A percentile compares a stretch with the other conserved stretches of the same genome.
Conservation (phyloP, 2,329 filamentous ascomycete species). For the Sphaerostilbella broomeana region DNA sequence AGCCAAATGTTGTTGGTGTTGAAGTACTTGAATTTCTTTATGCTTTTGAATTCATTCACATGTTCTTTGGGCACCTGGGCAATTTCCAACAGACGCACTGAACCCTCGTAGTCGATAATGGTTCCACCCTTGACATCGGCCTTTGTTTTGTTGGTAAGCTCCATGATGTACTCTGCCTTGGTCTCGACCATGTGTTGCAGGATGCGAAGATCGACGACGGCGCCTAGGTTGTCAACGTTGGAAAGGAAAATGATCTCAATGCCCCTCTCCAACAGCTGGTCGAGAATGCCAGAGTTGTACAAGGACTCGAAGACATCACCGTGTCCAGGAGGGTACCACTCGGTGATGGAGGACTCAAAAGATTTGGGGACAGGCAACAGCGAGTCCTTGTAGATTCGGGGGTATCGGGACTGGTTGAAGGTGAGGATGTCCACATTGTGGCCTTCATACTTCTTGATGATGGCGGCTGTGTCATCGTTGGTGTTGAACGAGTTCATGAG, state of each 20-base stretch:
- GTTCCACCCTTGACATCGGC: slow-evolving; percentile 99
- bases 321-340: slow-evolving; percentile 99
- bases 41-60: slow-evolving; percentile 99
- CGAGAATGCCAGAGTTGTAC: slow-evolving; percentile 97
- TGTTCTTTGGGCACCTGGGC: slow-evolving; percentile 99
- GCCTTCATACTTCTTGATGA: slow-evolving; percentile 99
- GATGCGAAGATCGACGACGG: slow-evolving; percentile 95
- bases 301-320: slow-evolving; percentile 99
- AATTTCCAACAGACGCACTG: slow-evolving; percentile 93
- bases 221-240: slow-evolving; percentile 97
- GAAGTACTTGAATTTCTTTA: slow-evolving; percentile 99
- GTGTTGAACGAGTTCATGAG: slow-evolving; percentile 99
- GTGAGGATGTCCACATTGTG: slow-evolving; percentile 99
- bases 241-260: slow-evolving; percentile 98
- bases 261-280: slow-evolving; percentile 89
- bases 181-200: slow-evolving; percentile 99
- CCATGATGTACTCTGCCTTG: slow-evolving; percentile 98
- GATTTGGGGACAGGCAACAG: slow-evolving; percentile 90
- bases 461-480: slow-evolving; percentile 92
- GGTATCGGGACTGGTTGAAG: slow-evolving; percentile 99
- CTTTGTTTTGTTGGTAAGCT: slow-evolving; percentile 99
- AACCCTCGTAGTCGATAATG: slow-evolving; percentile 98
- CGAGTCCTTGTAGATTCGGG: slow-evolving; percentile 96
- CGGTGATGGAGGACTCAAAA: slow-evolving; percentile 78
- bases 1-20: slow-evolving; percentile 99